Base-by-base conservation (phyloP, 371 early-diverging fungal species). In the Capillidium rhysosporum region DNA sequence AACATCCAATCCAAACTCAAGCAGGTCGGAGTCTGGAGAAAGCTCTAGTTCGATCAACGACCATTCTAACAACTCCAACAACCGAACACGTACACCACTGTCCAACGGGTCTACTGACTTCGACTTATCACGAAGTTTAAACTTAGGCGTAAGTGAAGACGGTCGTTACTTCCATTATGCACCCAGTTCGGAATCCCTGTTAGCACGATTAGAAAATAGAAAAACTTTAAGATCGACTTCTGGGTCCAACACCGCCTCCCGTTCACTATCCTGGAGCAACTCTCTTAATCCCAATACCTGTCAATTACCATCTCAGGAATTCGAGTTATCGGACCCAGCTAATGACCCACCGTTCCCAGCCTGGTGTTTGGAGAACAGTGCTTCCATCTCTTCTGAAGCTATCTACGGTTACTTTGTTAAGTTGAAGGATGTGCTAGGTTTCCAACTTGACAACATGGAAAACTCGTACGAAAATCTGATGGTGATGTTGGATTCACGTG, bases 401-500 rank as follows among this genome's bases (percentile, higher is more conserved):
- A 76, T 83, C 38, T 73, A 71, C 49, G 75, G 71, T 46, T 73
- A 77, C 28, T 80, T 84, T 62, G 65, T 70, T 30, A 71, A 73
- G 48, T 55, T 84, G 49, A 65, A 67, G 2, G 61, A 66, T 41
- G 73, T 71, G 63, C 84, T 86, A 55, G 89, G 91, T 0, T 90
- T 90, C 64, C 91, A 90, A 63, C 66, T 66, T 38, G 84, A 84
- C 59, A 84, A 72, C 56, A 72, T 79, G 64, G 64, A 71, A 46
- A 88, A 90, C 60, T 77, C 80, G 65, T 71, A 64, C 47, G 86
- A 89, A 18, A 74, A 81, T 48, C 65, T 86, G 38, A 75, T 81
- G 77, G 75, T 80, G 12, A 77, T 86, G 82, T 69, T 89, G 7
- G 86, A 89, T 56, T 89, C 89, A 2, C 72, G 89, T 49, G 77